phyloP scores from a whole-genome alignment of 2,329 filamentous ascomycete species.

The Alternaria sp. region DNA sequence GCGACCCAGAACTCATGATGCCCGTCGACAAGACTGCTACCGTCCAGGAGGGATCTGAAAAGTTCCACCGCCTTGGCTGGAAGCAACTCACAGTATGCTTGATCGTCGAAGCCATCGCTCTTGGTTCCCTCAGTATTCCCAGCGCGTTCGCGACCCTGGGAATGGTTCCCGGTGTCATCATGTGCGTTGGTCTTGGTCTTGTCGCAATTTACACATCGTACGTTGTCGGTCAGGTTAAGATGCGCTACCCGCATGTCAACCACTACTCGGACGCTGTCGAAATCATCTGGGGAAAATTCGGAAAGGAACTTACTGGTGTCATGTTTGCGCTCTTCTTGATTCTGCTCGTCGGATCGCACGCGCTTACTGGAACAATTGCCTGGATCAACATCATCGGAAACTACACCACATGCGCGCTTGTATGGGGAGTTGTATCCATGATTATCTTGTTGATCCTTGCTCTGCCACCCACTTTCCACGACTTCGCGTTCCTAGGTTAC shows the following conservation, averaged over 20 bases:
- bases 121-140: conserved; percentile 58
- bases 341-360: conserved; percentile 75
- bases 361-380: conserved; percentile 75
- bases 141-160: conserved; percentile 57
- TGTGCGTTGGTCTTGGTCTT: conserved; percentile 60
- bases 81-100: conserved; percentile 60
- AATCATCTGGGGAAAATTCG: conserved; percentile 65
- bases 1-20: conserved; percentile 43
- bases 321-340: conserved; percentile 54
- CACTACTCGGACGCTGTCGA: conserved; percentile 75
- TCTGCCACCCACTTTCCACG: conserved; percentile 69
- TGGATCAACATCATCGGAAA: conserved; percentile 69
- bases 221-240: conserved; percentile 68
- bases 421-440: conserved; percentile 69
- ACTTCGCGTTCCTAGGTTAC: conserved; percentile 66
- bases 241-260: conserved; percentile 66
- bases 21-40: conserved; percentile 42
- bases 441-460: conserved; percentile 67
- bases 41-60: conserved; percentile 48
- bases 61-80: conserved; percentile 58
- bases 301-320: conserved; percentile 64
- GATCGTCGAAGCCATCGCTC: conserved; percentile 61
- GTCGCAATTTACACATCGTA: conserved; percentile 69
- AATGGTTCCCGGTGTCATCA: conserved; percentile 57
- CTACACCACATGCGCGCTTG: conserved; percentile 67